These are phyloP conservation scores for Candida sanyaensis DNA, from an alignment of 1,139 yeast genomes.

Conservation along the genomic window DNA sequence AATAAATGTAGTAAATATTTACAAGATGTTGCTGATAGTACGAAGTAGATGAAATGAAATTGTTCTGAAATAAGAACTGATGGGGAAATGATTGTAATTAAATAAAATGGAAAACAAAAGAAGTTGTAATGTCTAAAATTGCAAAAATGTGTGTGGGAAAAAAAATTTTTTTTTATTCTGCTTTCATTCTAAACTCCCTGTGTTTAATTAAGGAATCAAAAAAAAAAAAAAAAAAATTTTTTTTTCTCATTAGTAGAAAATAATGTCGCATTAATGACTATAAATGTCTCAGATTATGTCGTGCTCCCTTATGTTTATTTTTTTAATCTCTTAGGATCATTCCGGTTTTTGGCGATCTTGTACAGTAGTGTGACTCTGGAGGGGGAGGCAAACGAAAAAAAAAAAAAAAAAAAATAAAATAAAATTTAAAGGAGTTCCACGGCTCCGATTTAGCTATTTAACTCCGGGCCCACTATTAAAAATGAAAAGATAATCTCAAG, in stretches of 20 bases:
- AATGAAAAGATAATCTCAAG: background rate
- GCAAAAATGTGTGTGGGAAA: background rate
- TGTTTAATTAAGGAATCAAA: background rate
- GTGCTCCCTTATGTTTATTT: background rate
- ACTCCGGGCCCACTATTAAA: background rate
- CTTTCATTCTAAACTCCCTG: background rate
- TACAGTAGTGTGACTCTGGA: background rate
- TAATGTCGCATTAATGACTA: background rate
- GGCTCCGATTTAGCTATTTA: background rate
- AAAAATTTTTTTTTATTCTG: background rate
- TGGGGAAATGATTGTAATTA: background rate
- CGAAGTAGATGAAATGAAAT: background rate
- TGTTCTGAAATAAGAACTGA: background rate
- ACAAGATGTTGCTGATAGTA: background rate
- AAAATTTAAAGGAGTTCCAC: too few species aligned
- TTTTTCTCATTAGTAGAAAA: too few species aligned
- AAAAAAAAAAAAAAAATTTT: too few species aligned
- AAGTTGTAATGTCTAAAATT: slow-evolving; percentile 1
- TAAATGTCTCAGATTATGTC: background rate
- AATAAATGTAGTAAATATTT: background rate
- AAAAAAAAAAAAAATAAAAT: background rate
- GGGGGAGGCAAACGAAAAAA: background rate
- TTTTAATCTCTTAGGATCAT: background rate
- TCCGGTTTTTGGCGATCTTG: slow-evolving; percentile 3
- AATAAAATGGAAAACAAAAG: background rate